A percentile compares a stretch with the other conserved stretches of the same genome.
phyloP scores from a whole-genome alignment of 2,329 filamentous ascomycete genomes.

The Verticillium isaacii region DNA sequence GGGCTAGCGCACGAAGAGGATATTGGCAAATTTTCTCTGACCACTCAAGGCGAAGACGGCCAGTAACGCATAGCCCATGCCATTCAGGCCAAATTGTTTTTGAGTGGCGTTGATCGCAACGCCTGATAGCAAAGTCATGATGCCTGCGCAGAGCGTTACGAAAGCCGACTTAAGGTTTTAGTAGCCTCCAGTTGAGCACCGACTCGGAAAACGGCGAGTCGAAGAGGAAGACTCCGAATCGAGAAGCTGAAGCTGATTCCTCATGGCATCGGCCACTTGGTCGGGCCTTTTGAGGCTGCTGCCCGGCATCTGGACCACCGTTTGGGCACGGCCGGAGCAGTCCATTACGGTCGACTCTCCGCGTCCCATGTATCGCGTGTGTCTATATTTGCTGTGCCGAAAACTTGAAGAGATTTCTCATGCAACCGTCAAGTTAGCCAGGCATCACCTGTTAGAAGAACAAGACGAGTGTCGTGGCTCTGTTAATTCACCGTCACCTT shows the following conservation, averaged over 20 bases:
- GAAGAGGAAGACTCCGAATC: slow-evolving; percentile 28
- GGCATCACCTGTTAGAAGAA: not conserved
- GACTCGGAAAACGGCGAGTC: slow-evolving; percentile 38
- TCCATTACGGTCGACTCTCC: slow-evolving; percentile 19
- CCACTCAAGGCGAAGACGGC: slow-evolving; percentile 16
- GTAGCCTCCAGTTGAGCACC: slow-evolving; percentile 31
- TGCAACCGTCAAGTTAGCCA: not conserved
- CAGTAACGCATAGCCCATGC: slow-evolving; percentile 41
- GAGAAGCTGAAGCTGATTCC: slow-evolving; percentile 6
- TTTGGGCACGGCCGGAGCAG: slow-evolving; percentile 25
- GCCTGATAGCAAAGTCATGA: slow-evolving; percentile 29
- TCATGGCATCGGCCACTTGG: slow-evolving; percentile 29
- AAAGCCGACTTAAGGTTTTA: slow-evolving; percentile 26
- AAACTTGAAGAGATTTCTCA: too few relatives aligned
- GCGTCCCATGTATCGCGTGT: too few relatives aligned
- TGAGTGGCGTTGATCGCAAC: slow-evolving; percentile 41
- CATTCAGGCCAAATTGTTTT: slow-evolving; percentile 42
- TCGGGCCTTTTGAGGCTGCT: slow-evolving; percentile 30
- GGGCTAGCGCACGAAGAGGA: slow-evolving; percentile 22
- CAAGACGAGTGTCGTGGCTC: not conserved
- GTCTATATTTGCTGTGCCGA: too few relatives aligned
- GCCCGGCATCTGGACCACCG: slow-evolving; percentile 12
- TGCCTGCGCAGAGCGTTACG: slow-evolving; percentile 40
- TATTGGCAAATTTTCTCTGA: slow-evolving; percentile 25
- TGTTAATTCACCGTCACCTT: not conserved